Evolutionary conservation across 768 basidiomycete species (phyloP).

Genomic region (Exsudoporus frostii): DNA sequence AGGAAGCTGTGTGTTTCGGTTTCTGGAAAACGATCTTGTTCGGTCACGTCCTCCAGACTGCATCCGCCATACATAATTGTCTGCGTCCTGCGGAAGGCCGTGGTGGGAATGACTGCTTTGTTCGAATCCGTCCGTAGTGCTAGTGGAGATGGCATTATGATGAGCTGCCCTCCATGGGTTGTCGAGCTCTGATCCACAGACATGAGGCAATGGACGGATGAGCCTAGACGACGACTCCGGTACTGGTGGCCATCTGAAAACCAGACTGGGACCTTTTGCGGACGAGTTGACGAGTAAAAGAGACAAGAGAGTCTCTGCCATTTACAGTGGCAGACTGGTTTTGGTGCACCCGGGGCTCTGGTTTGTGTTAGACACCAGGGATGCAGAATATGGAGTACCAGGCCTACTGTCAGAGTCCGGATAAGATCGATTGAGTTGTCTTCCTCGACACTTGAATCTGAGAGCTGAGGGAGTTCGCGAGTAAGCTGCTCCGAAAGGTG

Average conservation of each 20-base stretch:
- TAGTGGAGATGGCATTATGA: conserved; percentile 36
- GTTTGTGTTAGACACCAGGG: not conserved
- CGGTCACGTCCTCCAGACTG: conserved; percentile 48
- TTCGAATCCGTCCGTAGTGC: conserved; percentile 19
- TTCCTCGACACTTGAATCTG: not conserved
- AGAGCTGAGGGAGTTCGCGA: not conserved
- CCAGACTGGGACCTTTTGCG: conserved; percentile 72
- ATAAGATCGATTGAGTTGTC: not conserved
- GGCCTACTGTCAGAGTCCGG: not conserved
- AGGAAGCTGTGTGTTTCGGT: conserved; percentile 39
- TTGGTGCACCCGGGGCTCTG: not conserved
- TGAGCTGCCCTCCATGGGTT: conserved; percentile 73
- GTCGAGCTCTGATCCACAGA: conserved; percentile 48
- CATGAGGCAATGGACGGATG: conserved; percentile 62
- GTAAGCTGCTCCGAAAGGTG: not conserved
- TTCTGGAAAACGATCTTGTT: conserved; percentile 50
- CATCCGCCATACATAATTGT: conserved; percentile 63
- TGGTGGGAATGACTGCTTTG: not conserved
- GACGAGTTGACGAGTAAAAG: conserved; percentile 83
- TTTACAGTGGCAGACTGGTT: not conserved
- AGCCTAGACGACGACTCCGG: conserved; percentile 66
- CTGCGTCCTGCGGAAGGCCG: conserved; percentile 26
- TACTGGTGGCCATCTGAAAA: conserved; percentile 82
- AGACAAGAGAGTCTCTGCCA: conserved; percentile 72
- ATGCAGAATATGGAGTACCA: not conserved